These are phyloP conservation scores for Boletus tylopilopsis DNA, from an alignment of 768 basidiomycete species.

Conservation along the genomic window DNA sequence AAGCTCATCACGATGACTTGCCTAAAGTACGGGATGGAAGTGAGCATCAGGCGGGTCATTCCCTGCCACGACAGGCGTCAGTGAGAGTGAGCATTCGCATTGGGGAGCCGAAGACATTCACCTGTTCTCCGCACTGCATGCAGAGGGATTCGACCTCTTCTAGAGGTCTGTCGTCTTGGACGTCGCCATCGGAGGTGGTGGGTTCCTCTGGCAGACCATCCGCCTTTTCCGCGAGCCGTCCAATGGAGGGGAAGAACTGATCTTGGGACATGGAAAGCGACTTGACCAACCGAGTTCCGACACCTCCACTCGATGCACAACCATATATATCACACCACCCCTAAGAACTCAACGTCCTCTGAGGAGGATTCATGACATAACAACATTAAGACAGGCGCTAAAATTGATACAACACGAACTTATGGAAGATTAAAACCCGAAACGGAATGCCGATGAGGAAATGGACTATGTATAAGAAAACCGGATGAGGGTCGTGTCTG, in stretches of 20 bases:
- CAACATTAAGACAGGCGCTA: conserved; percentile 17
- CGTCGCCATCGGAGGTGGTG: conserved; percentile 29
- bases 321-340: too few species aligned
- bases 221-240: conserved; percentile 49
- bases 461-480: neutral
- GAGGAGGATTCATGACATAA: neutral
- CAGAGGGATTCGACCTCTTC: conserved; percentile 89
- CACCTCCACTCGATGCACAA: too few species aligned
- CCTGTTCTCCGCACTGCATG: conserved; percentile 92
- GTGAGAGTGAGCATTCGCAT: neutral
- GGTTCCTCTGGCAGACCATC: conserved; percentile 32
- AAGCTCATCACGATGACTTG: conserved; percentile 98
- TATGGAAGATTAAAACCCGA: conserved; percentile 3
- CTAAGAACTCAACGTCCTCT: too few species aligned
- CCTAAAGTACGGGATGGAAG: conserved; percentile 91
- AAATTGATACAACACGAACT: conserved; percentile 21
- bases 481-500: neutral
- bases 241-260: conserved; percentile 55
- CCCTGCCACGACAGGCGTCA: conserved; percentile 61
- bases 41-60: conserved; percentile 81
- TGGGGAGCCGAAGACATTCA: conserved; percentile 31
- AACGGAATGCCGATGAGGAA: neutral
- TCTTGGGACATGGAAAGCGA: conserved; percentile 21
- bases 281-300: too few species aligned
- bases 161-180: conserved; percentile 48